Base-by-base conservation (phyloP, 768 basidiomycete genomes). In the Piloderma croceum region DNA sequence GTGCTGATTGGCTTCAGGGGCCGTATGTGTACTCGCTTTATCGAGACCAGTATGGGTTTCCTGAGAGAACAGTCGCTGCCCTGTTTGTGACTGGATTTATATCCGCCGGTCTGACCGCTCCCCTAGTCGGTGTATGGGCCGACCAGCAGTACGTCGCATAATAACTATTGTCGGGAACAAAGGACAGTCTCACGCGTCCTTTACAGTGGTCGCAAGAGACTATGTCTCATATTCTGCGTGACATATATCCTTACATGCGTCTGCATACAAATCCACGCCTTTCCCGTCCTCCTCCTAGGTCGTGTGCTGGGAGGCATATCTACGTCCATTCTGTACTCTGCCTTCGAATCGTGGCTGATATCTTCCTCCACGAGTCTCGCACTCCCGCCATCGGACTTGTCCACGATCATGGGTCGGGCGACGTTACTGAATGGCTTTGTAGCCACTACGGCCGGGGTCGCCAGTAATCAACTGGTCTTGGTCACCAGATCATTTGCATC, bases 21-120 rank as follows among this genome's bases (percentile, higher is more conserved):
- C 85, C 85, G 12, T 87, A 87, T 50, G 68, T 87, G 1, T 88
- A 85, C 50, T 82, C 83, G 12, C 61, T 87, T 0, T 88, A 86
- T 55, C 67, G 69, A 34, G 81, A 83, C 31, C 80, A 85, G 51
- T 83, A 84, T 45, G 59, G 52, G 7, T 77, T 79, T 52, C 63
- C 80, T 0, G 82, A 83, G 54, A 61, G 77, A 24, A 56, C 74
- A 18, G 81, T 88, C 5, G 83, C 84, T 2, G 51, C 81, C 24
- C 66, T 88, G 36, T 88, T 87, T 51, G 81, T 88, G n/a, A 81
- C 79, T 0, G 85, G 85, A 2, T 88, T 86, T 55, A 49, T 81
- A 31, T 78, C 81, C 11, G 85, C 81, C 3, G 85, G 79, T 3
- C 36, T 85, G 4, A 68, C 76, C 3, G 82, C 83, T 2, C 86